Conservation (phyloP, 257 asterid species). For the Nicotiana knightiana region DNA sequence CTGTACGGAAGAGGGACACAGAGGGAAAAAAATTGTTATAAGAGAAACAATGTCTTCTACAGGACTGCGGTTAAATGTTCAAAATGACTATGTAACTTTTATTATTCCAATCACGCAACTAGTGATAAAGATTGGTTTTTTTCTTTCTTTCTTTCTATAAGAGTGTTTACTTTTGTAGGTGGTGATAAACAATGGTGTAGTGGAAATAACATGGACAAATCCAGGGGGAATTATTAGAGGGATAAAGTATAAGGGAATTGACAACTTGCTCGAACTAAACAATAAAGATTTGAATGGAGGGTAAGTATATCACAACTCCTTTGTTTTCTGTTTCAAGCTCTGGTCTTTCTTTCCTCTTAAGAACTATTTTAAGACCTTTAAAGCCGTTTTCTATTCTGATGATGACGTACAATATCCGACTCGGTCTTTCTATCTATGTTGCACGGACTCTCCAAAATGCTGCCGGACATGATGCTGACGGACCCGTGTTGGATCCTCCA, state of each 20-base stretch:
- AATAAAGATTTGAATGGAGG: slow-evolving; percentile 13
- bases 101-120: not conserved
- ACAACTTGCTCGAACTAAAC: slow-evolving; percentile 12
- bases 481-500: no score
- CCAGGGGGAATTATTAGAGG: slow-evolving; percentile 15
- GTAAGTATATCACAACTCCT: not conserved
- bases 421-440: not conserved
- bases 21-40: not conserved
- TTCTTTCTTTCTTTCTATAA: not conserved
- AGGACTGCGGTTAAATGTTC: not conserved
- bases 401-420: not conserved
- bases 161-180: slow-evolving; percentile 3
- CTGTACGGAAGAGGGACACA: not conserved
- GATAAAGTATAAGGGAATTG: slow-evolving; percentile 12
- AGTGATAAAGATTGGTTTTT: not conserved
- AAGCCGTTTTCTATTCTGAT: not conserved
- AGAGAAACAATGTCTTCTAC: slow-evolving; percentile 2
- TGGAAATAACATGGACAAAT: slow-evolving; percentile 10
- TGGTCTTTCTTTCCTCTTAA: not conserved
- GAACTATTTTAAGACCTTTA: not conserved
- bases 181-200: slow-evolving; percentile 6
- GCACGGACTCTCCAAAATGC: no score
- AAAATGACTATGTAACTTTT: slow-evolving; percentile 3
- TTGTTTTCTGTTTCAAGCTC: not conserved
- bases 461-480: no score